phyloP scores from a whole-genome alignment of 2,329 filamentous ascomycete genomes.

The Talaromyces sp. region DNA sequence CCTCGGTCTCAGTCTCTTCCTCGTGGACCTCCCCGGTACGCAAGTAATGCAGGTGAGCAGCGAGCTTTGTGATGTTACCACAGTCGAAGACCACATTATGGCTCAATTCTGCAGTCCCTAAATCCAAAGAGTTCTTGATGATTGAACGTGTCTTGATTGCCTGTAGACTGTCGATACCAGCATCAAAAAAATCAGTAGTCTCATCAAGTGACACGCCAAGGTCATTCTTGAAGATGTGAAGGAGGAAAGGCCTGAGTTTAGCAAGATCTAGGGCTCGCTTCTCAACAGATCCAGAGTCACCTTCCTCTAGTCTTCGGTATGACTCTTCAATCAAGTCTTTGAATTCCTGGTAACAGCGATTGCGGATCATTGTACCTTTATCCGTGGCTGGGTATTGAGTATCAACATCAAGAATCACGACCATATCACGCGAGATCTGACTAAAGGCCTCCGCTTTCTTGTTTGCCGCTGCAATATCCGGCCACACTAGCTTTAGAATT shows the following conservation, averaged over 20 bases:
- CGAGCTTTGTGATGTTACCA: background rate
- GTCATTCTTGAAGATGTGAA: background rate
- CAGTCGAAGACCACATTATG: background rate
- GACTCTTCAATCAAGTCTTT: background rate
- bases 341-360: background rate
- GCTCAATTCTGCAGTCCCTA: background rate
- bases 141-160: background rate
- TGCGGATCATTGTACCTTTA: background rate
- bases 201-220: background rate
- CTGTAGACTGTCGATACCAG: background rate
- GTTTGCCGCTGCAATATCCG: background rate
- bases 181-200: background rate
- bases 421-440: background rate
- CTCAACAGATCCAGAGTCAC: background rate
- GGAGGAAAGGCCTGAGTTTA: background rate
- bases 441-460: background rate
- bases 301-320: background rate
- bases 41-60: background rate
- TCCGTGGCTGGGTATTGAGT: background rate
- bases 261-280: background rate
- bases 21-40: background rate
- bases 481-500: background rate
- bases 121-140: background rate
- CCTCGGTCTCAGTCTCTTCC: background rate
- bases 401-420: background rate